Percentiles rank a stretch among this genome's conserved stretches.
These are phyloP conservation scores for Fraxinus sp. DNA, from an alignment of 305 asterid genomes.

Conservation along the genomic window DNA sequence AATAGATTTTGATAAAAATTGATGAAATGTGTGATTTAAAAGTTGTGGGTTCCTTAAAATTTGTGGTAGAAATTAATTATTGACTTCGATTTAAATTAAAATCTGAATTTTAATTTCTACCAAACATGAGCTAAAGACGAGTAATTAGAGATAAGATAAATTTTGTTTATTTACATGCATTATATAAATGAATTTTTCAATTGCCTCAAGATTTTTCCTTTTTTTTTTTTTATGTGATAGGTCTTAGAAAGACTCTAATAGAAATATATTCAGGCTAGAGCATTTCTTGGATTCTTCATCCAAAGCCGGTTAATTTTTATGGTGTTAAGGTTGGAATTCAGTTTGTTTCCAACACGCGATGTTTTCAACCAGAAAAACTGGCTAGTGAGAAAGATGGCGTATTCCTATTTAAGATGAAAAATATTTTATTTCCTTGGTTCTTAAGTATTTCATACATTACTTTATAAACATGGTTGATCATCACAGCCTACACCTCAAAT, in stretches of 20 bases:
- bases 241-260: neutral
- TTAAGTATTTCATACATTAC: no score
- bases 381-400: neutral
- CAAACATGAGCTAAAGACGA: neutral
- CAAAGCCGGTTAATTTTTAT: constrained; percentile 1
- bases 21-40: no score
- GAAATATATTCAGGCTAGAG: constrained; percentile 23
- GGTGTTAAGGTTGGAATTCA: neutral
- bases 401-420: neutral
- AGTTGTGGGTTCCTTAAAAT: no score
- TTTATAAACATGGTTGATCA: neutral
- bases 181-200: no score
- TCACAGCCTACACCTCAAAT: neutral
- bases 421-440: neutral
- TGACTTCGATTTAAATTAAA: no score
- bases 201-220: neutral
- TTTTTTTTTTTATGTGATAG: neutral
- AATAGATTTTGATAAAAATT: no score
- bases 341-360: constrained; percentile 14
- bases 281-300: constrained; percentile 42
- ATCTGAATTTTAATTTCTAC: no score
- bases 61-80: no score
- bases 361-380: neutral
- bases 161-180: neutral
- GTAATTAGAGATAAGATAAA: neutral